phyloP scores from a whole-genome alignment of 441 rosid genomes.

The Gossypium armourianum region DNA sequence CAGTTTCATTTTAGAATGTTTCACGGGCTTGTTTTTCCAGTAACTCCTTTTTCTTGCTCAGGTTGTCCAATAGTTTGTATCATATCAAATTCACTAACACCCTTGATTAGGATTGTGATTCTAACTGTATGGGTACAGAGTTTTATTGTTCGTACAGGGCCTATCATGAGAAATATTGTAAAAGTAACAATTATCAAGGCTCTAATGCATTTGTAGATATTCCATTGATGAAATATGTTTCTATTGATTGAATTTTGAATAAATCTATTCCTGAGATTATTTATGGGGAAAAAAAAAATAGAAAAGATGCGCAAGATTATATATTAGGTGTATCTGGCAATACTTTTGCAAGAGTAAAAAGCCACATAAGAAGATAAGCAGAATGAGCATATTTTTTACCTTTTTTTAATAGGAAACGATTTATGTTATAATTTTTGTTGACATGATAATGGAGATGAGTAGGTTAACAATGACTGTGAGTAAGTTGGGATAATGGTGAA shows the following conservation, averaged over 20 bases:
- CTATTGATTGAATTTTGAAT: not conserved
- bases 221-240: conserved; percentile 9
- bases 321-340: not conserved
- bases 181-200: conserved; percentile 2
- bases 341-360: conserved; percentile 8
- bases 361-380: not conserved
- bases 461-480: not conserved
- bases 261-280: not conserved
- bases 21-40: not conserved
- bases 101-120: not conserved
- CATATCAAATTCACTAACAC: not conserved
- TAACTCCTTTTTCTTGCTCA: not conserved
- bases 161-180: not conserved
- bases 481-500: not conserved
- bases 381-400: not conserved
- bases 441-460: not conserved
- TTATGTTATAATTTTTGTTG: not conserved
- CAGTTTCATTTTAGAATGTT: not conserved
- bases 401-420: not conserved
- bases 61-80: not conserved
- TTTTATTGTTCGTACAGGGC: not conserved
- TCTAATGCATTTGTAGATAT: not conserved
- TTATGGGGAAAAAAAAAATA: not conserved
- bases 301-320: not conserved
- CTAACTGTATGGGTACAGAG: not conserved